Evolutionary conservation across 2,329 filamentous ascomycete species (phyloP), one percentile per base, ranked within the genome.

Genomic region (Phaeosphaeriaceae sp.): DNA sequence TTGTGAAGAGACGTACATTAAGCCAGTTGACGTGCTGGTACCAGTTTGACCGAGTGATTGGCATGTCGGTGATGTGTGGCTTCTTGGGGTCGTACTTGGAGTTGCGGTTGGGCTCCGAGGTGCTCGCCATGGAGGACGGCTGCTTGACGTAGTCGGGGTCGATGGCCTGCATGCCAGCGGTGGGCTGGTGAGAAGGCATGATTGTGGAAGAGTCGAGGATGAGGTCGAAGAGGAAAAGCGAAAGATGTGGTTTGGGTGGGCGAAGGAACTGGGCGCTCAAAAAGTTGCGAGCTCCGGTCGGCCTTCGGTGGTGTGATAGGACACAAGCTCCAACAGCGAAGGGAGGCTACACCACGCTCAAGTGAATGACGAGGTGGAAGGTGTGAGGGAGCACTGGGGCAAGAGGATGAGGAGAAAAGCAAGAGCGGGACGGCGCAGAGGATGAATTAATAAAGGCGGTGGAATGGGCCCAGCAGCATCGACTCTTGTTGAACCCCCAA

Each of bases 1-100:
- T 10, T 10, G 6, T 10, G 13, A 6, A 4, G 51, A 31, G 51
- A 27, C 73, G 85, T 70, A 91, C 89, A 79, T 96, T 97, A 68
- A 97, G 85, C 92, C 93, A 97, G 85, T 96, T 93, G 83, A 97
- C 86, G 76, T 97, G 93, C 82, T 94, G 89, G 82, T 93, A 89
- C 91, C 91, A 95, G 83, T 96, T 97, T 66, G 84, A 80, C 80
- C 85, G 85, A 61, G 92, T 96, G 66, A 96, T 91, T 65, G 91
- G 90, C 63, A 86, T 85, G 61, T 96, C 92, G 68, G 92, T 88
- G 78, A 96, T 96, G 80, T 96, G 92, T 72, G 89, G 86, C 82
- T 96, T 96, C 83, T 89, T 86, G 51, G 85, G 82, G 69, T 86
- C 82, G 73, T 85, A 84, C 51, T 81, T 81, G 47, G 76, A 66